Conservation (phyloP, 306 rosid species). For the Quercus berberidifolia region DNA sequence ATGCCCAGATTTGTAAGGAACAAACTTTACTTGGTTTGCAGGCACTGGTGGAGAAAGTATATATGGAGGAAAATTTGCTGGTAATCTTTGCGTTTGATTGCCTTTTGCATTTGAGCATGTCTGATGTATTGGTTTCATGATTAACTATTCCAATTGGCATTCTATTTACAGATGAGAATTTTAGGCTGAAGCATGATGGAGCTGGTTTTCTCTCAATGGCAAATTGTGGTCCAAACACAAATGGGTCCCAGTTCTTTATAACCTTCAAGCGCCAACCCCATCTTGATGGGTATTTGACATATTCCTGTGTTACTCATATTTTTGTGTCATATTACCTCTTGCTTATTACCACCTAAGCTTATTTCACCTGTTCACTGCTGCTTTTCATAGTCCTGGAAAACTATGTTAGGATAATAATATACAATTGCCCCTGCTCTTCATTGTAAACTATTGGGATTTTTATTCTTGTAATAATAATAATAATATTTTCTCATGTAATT, state of each 20-base stretch:
- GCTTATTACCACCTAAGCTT: background rate
- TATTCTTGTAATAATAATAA: background rate
- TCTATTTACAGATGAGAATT: conserved; percentile 77
- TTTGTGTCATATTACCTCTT: conserved; percentile 2
- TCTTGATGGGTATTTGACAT: conserved; percentile 73
- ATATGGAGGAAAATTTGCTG: conserved; percentile 93
- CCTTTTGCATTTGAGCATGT: conserved; percentile 8
- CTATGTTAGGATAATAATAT: background rate
- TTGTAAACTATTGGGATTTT: background rate
- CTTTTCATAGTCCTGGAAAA: background rate
- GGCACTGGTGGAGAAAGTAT: conserved; percentile 99
- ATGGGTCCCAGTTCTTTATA: conserved; percentile 96
- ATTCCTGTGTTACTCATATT: conserved; percentile 13
- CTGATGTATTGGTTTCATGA: conserved; percentile 15
- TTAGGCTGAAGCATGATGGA: conserved; percentile 72
- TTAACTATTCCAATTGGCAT: conserved; percentile 9
- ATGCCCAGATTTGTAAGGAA: conserved; percentile 34
- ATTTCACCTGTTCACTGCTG: background rate
- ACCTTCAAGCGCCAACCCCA: conserved; percentile 83
- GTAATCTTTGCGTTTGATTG: conserved; percentile 35
- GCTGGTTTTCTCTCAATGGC: conserved; percentile 97
- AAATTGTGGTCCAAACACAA: conserved; percentile 89
- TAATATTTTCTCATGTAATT: conserved; percentile 4
- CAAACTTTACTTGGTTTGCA: conserved; percentile 47
- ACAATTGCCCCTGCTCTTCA: conserved; percentile 2